Conservation (phyloP, 352 stramenopile species). For the Globisporangium apiculatum region DNA sequence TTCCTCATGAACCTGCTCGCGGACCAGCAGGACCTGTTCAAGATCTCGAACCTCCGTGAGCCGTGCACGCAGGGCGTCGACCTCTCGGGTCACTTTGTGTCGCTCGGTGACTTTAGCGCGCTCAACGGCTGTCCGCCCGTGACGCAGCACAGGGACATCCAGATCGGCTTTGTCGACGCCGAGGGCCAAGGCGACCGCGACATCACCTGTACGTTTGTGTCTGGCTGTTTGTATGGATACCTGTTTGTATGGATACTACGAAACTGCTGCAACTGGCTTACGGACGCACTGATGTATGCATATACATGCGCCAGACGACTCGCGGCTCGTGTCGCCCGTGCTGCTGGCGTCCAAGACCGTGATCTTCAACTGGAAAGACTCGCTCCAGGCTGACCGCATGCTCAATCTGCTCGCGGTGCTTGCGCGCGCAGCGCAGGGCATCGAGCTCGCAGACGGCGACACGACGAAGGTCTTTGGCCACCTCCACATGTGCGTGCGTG, state of each 20-base stretch:
- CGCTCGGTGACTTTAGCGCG: slow-evolving; percentile 56
- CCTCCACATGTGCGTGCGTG: slow-evolving; percentile 64
- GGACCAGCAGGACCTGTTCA: slow-evolving; percentile 82
- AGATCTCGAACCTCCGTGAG: slow-evolving; percentile 83
- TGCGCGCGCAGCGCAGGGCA: slow-evolving; percentile 68
- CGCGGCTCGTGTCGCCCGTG: slow-evolving; percentile 73
- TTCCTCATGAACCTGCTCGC: slow-evolving; percentile 86
- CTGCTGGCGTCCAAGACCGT: slow-evolving; percentile 81
- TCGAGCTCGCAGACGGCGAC: slow-evolving; percentile 70
- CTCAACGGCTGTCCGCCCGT: slow-evolving; percentile 57
- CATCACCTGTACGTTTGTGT: slow-evolving; percentile 57
- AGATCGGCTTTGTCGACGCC: slow-evolving; percentile 81
- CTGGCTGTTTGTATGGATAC: slow-evolving; percentile 3
- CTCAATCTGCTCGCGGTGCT: slow-evolving; percentile 79
- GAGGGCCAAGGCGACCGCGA: slow-evolving; percentile 82
- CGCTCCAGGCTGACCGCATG: slow-evolving; percentile 78
- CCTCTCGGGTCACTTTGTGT: slow-evolving; percentile 69
- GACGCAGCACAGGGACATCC: slow-evolving; percentile 31
- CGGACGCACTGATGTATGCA: slow-evolving; percentile 1
- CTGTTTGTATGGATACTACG: not conserved
- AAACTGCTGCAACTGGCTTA: no score
- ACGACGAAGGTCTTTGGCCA: slow-evolving; percentile 83
- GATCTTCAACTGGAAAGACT: slow-evolving; percentile 89
- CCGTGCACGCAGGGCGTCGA: slow-evolving; percentile 84
- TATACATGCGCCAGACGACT: slow-evolving; percentile 43